Percentiles rank a stretch among this genome's conserved stretches.
phyloP scores from a whole-genome alignment of 78 protist species.

The Diacronema lutheri region DNA sequence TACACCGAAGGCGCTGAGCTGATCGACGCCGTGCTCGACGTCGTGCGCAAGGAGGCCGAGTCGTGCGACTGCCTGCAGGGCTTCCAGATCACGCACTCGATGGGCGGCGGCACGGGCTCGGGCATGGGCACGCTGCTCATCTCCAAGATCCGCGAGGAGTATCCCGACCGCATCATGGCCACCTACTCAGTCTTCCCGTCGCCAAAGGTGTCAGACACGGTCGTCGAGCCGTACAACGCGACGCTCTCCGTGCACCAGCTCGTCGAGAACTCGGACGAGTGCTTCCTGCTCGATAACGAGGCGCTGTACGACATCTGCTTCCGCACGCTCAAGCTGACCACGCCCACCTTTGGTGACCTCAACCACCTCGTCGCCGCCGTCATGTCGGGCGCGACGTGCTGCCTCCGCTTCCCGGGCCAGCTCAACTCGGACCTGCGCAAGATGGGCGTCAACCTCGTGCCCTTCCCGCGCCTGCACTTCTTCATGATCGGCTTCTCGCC shows the following conservation, averaged over 20 bases:
- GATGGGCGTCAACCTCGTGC: slow-evolving; percentile 97
- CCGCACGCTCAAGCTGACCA: slow-evolving; percentile 66
- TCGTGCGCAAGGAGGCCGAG: slow-evolving; percentile 96
- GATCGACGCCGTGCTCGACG: slow-evolving; percentile 92
- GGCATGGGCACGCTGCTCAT: slow-evolving; percentile 84
- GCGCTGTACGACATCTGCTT: slow-evolving; percentile 90
- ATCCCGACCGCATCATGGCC: slow-evolving; percentile 94
- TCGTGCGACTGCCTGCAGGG: slow-evolving; percentile 97
- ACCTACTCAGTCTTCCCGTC: slow-evolving; percentile 97
- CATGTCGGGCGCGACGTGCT: slow-evolving; percentile 96
- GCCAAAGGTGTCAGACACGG: slow-evolving; percentile 95
- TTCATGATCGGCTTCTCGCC: slow-evolving; percentile 97
- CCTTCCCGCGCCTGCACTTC: slow-evolving; percentile 99
- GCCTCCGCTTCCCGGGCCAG: slow-evolving; percentile 98
- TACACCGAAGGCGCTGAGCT: slow-evolving; percentile 96
- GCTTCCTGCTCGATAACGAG: slow-evolving; percentile 94
- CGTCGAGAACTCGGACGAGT: slow-evolving; percentile 94
- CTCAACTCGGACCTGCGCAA: slow-evolving; percentile 95
- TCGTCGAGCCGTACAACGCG: slow-evolving; percentile 98
- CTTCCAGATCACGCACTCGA: slow-evolving; percentile 96
- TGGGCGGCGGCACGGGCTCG: slow-evolving; percentile 99
- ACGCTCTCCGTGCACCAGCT: slow-evolving; percentile 95
- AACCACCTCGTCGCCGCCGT: slow-evolving; percentile 93
- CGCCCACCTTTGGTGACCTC: slow-evolving; percentile 93
- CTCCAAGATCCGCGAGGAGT: slow-evolving; percentile 83